phyloP scores from a whole-genome alignment of 1,284 basidiomycete species.

The Papiliotrema flavescens region DNA sequence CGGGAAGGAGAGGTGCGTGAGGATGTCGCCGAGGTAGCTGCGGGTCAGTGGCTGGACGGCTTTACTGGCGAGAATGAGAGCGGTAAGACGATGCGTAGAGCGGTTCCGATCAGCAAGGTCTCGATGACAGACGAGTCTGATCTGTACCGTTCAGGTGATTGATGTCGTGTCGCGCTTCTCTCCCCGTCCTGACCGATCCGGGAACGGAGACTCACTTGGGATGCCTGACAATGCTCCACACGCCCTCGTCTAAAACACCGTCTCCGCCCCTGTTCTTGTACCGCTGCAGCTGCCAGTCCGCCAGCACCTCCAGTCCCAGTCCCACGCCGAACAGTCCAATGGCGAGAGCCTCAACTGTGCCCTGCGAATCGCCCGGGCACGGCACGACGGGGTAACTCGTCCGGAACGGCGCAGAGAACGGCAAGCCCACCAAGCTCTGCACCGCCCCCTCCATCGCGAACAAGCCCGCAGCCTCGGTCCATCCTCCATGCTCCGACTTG shows the following conservation, averaged over 20 bases:
- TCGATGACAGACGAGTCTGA: too few species aligned
- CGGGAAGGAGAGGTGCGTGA: slow-evolving; percentile 26
- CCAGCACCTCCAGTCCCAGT: slow-evolving; percentile 18
- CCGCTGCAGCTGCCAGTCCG: slow-evolving; percentile 21
- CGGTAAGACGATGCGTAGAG: not conserved
- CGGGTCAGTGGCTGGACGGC: not conserved
- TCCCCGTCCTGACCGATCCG: too few species aligned
- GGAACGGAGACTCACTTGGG: slow-evolving; percentile 18
- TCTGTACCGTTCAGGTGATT: too few species aligned
- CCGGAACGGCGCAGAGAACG: slow-evolving; percentile 23
- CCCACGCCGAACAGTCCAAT: slow-evolving; percentile 15
- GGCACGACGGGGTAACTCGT: slow-evolving; percentile 4
- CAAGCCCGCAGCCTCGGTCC: not conserved
- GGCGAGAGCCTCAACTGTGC: slow-evolving; percentile 10
- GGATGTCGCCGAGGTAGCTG: slow-evolving; percentile 30
- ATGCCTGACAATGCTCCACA: slow-evolving; percentile 32
- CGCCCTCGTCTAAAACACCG: slow-evolving; percentile 15
- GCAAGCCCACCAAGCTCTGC: slow-evolving; percentile 24
- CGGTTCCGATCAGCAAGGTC: too few species aligned
- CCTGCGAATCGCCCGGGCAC: slow-evolving; percentile 2
- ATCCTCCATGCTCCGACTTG: slow-evolving; percentile 9
- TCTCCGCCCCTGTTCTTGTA: slow-evolving; percentile 13
- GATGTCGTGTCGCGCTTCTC: too few species aligned
- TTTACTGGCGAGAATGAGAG: not conserved
- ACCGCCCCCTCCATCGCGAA: slow-evolving; percentile 20